Conservation (phyloP, 163 green algal species). For the Prototheca wickerhamii region DNA sequence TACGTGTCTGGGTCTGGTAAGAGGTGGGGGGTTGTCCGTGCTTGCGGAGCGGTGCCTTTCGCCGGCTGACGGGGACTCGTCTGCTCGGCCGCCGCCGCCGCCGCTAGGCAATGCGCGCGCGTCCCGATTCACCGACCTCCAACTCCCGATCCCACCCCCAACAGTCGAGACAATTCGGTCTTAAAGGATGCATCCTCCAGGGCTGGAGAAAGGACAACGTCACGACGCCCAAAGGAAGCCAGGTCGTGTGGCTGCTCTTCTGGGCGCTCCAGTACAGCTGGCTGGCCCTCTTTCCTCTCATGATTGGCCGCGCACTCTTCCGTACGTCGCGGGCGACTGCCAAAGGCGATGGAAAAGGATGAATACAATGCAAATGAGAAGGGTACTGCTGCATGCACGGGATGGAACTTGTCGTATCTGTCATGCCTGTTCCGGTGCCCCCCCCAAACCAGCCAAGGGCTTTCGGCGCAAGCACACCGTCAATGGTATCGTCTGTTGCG, state of each 20-base stretch:
- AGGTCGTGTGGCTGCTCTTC: slow-evolving; percentile 31
- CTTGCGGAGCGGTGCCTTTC: too few species aligned
- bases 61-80: too few species aligned
- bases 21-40: too few species aligned
- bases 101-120: too few species aligned
- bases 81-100: too few species aligned
- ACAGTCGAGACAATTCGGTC: slow-evolving; percentile 1
- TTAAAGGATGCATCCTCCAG: slow-evolving; percentile 2
- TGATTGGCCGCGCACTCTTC: slow-evolving; percentile 5
- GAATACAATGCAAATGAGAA: too few species aligned
- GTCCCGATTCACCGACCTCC: too few species aligned
- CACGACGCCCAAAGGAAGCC: not conserved
- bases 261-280: slow-evolving; percentile 24
- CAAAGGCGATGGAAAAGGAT: too few species aligned
- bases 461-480: not conserved
- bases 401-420: too few species aligned
- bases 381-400: too few species aligned
- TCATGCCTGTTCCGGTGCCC: too few species aligned
- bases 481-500: not conserved
- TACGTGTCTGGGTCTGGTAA: slow-evolving; percentile 3
- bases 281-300: slow-evolving; percentile 9
- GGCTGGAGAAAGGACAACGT: not conserved
- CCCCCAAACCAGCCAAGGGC: not conserved
- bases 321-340: not conserved
- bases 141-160: too few species aligned